Evolutionary conservation across 352 stramenopile species (phyloP), one percentile per base, ranked within the genome.

Genomic region (Phytophthora kernoviae): DNA sequence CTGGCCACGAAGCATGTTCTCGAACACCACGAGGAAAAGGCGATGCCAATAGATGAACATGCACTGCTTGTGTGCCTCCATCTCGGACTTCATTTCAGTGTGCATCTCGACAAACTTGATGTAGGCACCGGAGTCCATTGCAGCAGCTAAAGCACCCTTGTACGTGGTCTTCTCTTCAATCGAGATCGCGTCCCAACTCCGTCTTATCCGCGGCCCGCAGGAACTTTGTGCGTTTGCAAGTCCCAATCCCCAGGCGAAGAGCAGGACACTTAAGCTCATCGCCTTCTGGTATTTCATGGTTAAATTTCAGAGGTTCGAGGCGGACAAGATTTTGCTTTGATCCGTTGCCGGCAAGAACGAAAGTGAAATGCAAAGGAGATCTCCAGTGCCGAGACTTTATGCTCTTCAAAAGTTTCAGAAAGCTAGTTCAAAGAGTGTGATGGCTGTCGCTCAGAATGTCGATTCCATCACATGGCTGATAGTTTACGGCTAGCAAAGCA

Each of bases 31-130:
- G 9, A 94, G 68, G 33, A 91, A 77, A 10, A 79, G 37, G 0
- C 82, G 81, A 52, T 92, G 82, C 84, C 84, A 94, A 64, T 89
- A 90, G 43, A 90, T 70, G 65, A 91, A 92, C 73, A 90, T 88
- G 43, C 80, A 90, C 52, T 82, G 69, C 15, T 67, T 54, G 45
- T 87, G 75, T 7, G 75, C 77, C 48, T 84, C 62, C 44, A 53
- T 58, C 39, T 78, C 62, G 9, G 75, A 83, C 32, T 66, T 57
- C 58, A 70, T 69, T 61, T 87, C 77, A 0, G 72, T 79, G 68
- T 84, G 77, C 15, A 84, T 79, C 51, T 79, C 72, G 10, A 87
- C 54, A 44, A 84, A 84, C 53, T 82, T 78, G 33, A 71, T 70
- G 65, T 79, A 84, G 3, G 58, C 67, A 0, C 77, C 77, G 0